A percentile compares a stretch with the other conserved stretches of the same genome.
phyloP scores from a whole-genome alignment of 495 filamentous ascomycete genomes.

The Penicillium bovifimosum region DNA sequence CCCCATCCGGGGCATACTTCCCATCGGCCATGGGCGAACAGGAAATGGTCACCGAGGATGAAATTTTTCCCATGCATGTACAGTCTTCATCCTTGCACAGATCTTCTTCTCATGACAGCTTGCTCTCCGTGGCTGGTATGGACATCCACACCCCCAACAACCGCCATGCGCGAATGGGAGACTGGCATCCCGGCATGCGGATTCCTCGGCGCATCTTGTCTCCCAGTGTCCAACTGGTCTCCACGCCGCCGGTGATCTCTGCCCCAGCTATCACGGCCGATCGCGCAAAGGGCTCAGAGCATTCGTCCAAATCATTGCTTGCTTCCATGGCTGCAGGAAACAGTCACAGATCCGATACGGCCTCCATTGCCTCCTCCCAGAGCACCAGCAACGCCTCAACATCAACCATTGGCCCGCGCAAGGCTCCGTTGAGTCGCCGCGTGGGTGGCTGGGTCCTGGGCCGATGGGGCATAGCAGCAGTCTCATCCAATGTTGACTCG shows the following conservation, averaged over 20 bases:
- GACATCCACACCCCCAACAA: conserved; percentile 44
- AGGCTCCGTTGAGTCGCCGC: conserved; percentile 38
- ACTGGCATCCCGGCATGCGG: conserved; percentile 26
- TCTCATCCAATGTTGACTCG: conserved; percentile 18
- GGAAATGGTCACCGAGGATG: conserved; percentile 1
- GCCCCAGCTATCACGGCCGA: conserved; percentile 40
- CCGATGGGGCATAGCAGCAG: conserved; percentile 46
- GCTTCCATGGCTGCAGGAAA: conserved; percentile 35
- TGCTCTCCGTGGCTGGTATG: conserved; percentile 47
- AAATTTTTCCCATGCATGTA: conserved; percentile 14
- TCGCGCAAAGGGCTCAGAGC: conserved; percentile 19
- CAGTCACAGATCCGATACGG: conserved; percentile 11
- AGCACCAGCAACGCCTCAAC: conserved; percentile 26
- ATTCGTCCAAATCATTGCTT: conserved; percentile 34
- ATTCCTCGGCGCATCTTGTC: conserved; percentile 37
- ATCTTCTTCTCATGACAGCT: conserved; percentile 46
- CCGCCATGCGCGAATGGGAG: conserved; percentile 32
- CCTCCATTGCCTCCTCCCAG: conserved; percentile 20
- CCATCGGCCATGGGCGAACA: not conserved
- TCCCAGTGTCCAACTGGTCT: conserved; percentile 28
- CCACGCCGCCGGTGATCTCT: conserved; percentile 42
- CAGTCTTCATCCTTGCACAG: conserved; percentile 29
- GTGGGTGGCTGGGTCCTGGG: conserved; percentile 54
- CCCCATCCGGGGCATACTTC: conserved; percentile 10
- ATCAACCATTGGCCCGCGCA: conserved; percentile 14